Evolutionary conservation across 306 rosid species (phyloP).

Genomic region (Cucurbita ficifolia): DNA sequence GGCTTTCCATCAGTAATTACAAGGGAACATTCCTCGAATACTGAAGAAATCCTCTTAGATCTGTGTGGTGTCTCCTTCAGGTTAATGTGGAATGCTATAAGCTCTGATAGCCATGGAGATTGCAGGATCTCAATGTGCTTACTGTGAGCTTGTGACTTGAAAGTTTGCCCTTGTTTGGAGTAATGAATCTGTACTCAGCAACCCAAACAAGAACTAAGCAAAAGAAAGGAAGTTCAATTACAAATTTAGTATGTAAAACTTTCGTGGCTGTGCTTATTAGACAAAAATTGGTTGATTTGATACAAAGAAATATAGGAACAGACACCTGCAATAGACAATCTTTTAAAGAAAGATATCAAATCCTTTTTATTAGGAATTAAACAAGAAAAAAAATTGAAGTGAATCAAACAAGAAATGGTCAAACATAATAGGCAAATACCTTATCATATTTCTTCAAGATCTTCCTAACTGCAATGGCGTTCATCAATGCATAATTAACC

Average conservation of each 20-base stretch:
- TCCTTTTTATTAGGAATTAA: neutral
- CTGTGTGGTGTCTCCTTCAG: conserved; percentile 44
- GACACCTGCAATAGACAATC: neutral
- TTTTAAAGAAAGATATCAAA: neutral
- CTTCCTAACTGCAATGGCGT: conserved; percentile 67
- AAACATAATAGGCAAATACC: conserved; percentile 21
- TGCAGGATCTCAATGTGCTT: conserved; percentile 83
- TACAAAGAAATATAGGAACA: neutral
- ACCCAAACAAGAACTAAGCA: neutral
- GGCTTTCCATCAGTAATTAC: conserved; percentile 59
- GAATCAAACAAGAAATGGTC: neutral
- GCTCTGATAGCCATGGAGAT: conserved; percentile 92
- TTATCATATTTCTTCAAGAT: conserved; percentile 87
- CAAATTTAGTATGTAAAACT: neutral
- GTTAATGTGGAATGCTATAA: conserved; percentile 87
- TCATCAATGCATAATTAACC: conserved; percentile 76
- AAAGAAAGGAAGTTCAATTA: neutral
- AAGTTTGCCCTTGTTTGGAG: conserved; percentile 87
- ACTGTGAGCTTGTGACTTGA: conserved; percentile 68
- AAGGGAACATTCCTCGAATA: conserved; percentile 65
- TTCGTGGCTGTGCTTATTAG: too few species aligned
- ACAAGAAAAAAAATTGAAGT: neutral
- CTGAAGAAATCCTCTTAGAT: conserved; percentile 21
- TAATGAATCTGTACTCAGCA: conserved; percentile 51
- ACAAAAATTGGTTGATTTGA: neutral